Base-by-base conservation (phyloP, 495 filamentous ascomycete species). In the Cladorrhinum samala region DNA sequence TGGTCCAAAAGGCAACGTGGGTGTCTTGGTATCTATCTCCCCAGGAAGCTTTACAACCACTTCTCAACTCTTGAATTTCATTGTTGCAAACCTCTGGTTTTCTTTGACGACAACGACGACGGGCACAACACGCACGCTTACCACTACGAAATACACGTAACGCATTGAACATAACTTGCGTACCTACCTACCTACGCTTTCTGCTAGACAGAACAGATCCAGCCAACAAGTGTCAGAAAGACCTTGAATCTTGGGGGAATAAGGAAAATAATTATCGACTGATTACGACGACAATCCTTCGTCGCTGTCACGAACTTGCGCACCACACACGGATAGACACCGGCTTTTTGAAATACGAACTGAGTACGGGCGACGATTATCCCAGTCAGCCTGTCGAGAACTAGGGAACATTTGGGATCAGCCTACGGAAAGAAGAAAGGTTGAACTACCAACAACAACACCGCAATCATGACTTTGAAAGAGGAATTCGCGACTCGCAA, bases 401-500 rank as follows among this genome's bases (percentile, higher is more conserved):
- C 27, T 11, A n/a, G n/a, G n/a, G 27, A 33, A 6, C 11, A 33
- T 33, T 11, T 33, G 27, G 5, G 11, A 18, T 36, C 46, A 40
- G 11, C 19, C 8, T 8, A 49, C 21, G 30, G 9, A 8, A 49
- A 49, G 9, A 40, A 41, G 30, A 48, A 49, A 46, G 23, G 27
- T n/a, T n/a, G 46, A 49, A 36, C 19, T 19, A 40, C 19, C 27
- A 20, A 41, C 27, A 40, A 40, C 5, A 19, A 23, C 25, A 57
- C 44, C 53, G 54, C 43, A 70, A 76, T 70, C 51, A 77, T 77
- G 75, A 70, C 73, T 66, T 66, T 78, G 61, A 76, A 72, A 61
- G 77, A 82, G 68, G 93, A 97, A 79, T 90, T 99, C 66, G 86
- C 83, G 67, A 89, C 89, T 59, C 81, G 93, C 70, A 99, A 99